phyloP scores from a whole-genome alignment of 2,329 filamentous ascomycete species.

The Fusarium circinatum region DNA sequence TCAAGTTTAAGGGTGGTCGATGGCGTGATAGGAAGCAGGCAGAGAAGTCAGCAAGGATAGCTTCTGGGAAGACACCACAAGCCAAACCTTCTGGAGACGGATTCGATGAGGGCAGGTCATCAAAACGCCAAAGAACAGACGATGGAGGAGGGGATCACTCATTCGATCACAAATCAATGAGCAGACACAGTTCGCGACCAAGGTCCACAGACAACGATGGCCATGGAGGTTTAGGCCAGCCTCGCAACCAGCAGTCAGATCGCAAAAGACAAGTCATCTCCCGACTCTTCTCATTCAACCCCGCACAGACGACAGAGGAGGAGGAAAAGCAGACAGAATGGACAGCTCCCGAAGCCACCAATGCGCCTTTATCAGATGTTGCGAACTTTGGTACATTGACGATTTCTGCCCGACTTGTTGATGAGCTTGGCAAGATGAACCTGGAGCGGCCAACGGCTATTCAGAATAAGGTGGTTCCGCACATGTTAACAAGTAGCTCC shows the following conservation, averaged over 20 bases:
- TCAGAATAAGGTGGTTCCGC: slow-evolving; percentile 87
- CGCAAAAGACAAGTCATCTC: slow-evolving; percentile 76
- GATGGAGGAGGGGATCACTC: slow-evolving; percentile 21
- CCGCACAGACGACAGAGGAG: slow-evolving; percentile 72
- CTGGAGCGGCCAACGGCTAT: slow-evolving; percentile 94
- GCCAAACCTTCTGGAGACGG: slow-evolving; percentile 37
- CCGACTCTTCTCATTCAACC: slow-evolving; percentile 92
- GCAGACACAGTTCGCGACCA: slow-evolving; percentile 21
- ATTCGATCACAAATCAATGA: slow-evolving; percentile 27
- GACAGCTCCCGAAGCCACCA: slow-evolving; percentile 77
- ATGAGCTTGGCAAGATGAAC: slow-evolving; percentile 86
- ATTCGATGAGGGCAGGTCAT: slow-evolving; percentile 48
- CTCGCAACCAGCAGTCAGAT: slow-evolving; percentile 37
- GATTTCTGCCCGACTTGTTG: slow-evolving; percentile 80
- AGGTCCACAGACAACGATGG: slow-evolving; percentile 27
- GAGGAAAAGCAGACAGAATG: slow-evolving; percentile 62
- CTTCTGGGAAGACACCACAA: slow-evolving; percentile 32
- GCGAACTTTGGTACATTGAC: slow-evolving; percentile 89
- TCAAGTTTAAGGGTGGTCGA: slow-evolving; percentile 85
- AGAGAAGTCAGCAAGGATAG: slow-evolving; percentile 48
- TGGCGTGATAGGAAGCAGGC: slow-evolving; percentile 91
- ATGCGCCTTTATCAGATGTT: slow-evolving; percentile 87
- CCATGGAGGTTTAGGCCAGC: slow-evolving; percentile 24
- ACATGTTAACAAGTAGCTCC: slow-evolving; percentile 80
- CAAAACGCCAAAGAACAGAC: slow-evolving; percentile 58